phyloP scores from a whole-genome alignment of 1,284 basidiomycete species.

The Cryptococcus amylolentus region DNA sequence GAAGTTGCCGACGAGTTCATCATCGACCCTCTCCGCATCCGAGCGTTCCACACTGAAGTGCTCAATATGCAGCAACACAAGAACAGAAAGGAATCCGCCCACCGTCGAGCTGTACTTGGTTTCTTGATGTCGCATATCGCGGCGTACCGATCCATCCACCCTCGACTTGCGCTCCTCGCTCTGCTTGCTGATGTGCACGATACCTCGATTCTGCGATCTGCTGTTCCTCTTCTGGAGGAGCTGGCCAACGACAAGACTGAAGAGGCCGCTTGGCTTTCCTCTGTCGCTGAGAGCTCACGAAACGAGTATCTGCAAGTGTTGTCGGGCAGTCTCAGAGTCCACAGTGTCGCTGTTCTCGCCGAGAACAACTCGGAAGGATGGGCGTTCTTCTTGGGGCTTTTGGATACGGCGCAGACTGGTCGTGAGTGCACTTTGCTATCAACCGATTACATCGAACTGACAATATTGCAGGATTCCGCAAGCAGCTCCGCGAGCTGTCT shows the following conservation, averaged over 20 bases:
- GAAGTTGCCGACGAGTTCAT: constrained; percentile 61
- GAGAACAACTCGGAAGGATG: constrained; percentile 24
- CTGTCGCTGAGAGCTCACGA: constrained; percentile 8
- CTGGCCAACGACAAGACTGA: constrained; percentile 18
- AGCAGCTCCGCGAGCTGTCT: constrained; percentile 20
- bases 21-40: constrained; percentile 65
- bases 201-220: constrained; percentile 58
- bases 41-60: constrained; percentile 61
- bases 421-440: background rate
- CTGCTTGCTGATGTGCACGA: constrained; percentile 63
- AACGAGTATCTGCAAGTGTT: constrained; percentile 27
- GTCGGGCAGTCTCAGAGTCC: constrained; percentile 16
- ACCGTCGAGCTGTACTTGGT: constrained; percentile 71
- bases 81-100: constrained; percentile 62
- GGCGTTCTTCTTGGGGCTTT: constrained; percentile 20
- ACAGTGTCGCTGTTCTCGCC: constrained; percentile 19
- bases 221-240: constrained; percentile 60
- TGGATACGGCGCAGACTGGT: background rate
- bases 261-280: constrained; percentile 24
- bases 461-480: background rate
- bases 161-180: constrained; percentile 60
- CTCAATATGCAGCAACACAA: constrained; percentile 51
- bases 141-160: constrained; percentile 56
- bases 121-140: constrained; percentile 79
- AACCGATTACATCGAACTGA: background rate